Percentiles rank a stretch among this genome's conserved stretches.
Evolutionary conservation across 306 rosid species (phyloP).

Genomic region (Lablab purpureus): DNA sequence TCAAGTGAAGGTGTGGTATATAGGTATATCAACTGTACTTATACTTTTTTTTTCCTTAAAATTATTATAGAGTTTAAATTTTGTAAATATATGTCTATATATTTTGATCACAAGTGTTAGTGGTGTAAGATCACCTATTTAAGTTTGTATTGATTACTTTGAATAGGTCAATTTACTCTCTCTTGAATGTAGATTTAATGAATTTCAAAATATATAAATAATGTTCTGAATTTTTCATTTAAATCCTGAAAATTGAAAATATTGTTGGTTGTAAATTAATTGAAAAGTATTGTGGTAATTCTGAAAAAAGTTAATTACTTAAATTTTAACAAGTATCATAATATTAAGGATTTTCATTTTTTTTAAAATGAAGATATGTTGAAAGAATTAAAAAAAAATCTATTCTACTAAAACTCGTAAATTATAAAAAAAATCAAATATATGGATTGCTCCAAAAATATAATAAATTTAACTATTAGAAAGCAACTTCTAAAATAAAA

Average conservation of each 20-base stretch:
- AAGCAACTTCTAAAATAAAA: not conserved
- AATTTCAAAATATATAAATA: too few relatives aligned
- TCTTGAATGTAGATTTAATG: too few relatives aligned
- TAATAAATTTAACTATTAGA: not conserved
- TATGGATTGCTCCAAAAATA: not conserved
- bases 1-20: too few relatives aligned
- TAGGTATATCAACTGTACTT: too few relatives aligned
- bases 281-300: too few relatives aligned
- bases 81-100: not conserved
- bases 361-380: too few relatives aligned
- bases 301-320: too few relatives aligned
- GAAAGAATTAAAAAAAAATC: not conserved
- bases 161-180: not conserved
- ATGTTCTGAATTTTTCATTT: too few relatives aligned
- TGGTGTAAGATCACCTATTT: not conserved
- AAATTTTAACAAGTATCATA: not conserved
- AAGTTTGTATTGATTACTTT: not conserved
- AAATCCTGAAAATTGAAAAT: not conserved
- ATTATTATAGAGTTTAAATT: not conserved
- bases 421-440: not conserved
- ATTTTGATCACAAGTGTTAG: not conserved
- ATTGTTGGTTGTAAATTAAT: too few relatives aligned
- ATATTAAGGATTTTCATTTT: not conserved
- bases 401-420: not conserved
- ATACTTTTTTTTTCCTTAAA: too few relatives aligned